Evolutionary conservation across 2,329 filamentous ascomycete species (phyloP).

Genomic region (Aspergillus persii): DNA sequence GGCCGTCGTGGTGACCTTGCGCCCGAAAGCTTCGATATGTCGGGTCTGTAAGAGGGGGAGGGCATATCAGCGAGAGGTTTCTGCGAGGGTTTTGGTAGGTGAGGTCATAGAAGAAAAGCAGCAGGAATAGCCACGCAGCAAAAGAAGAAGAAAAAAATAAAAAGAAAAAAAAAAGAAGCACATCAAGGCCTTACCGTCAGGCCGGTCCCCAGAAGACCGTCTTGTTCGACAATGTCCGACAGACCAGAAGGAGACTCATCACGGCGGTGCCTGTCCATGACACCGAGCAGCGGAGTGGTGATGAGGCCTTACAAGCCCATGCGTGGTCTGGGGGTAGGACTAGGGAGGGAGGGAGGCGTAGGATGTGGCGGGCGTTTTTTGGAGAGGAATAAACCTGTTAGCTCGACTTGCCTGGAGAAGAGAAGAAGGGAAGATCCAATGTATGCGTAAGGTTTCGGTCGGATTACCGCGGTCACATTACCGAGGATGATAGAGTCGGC

Average conservation of each 20-base stretch:
- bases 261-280: constrained; percentile 46
- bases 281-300: constrained; percentile 20
- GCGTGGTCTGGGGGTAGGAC: constrained; percentile 12
- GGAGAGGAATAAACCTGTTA: not conserved
- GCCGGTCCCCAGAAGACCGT: constrained; percentile 48
- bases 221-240: constrained; percentile 42
- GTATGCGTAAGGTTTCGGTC: not conserved
- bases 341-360: constrained; percentile 7
- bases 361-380: not conserved
- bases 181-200: constrained; percentile 41
- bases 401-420: not conserved
- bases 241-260: constrained; percentile 46
- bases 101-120: not conserved
- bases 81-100: too few species aligned
- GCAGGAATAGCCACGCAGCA: not conserved
- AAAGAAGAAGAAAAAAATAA: constrained; percentile 1
- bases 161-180: constrained; percentile 3
- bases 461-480: not conserved
- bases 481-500: not conserved
- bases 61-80: constrained; percentile 13
- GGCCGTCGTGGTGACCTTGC: constrained; percentile 92
- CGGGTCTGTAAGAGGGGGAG: constrained; percentile 59
- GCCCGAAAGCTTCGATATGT: constrained; percentile 85
- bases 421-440: not conserved
- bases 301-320: constrained; percentile 28